Conservation (phyloP, 2,329 filamentous ascomycete genomes). For the Dothideomycetidae sp. region DNA sequence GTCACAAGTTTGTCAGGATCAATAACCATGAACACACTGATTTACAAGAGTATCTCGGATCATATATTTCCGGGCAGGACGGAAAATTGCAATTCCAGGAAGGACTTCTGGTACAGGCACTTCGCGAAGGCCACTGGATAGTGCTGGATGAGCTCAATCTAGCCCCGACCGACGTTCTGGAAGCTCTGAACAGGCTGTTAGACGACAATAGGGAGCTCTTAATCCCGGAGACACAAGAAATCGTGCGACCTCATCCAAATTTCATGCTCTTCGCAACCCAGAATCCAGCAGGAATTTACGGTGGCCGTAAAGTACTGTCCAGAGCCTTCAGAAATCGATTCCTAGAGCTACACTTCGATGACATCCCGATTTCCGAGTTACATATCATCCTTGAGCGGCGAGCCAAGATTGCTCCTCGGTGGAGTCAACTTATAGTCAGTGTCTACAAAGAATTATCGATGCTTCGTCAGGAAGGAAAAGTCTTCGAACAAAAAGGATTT, state of each 20-base stretch:
- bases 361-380: constrained; percentile 89
- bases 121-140: constrained; percentile 92
- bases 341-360: constrained; percentile 91
- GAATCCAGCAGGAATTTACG: constrained; percentile 90
- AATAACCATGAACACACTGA: constrained; percentile 99
- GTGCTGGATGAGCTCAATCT: constrained; percentile 95
- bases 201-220: constrained; percentile 94
- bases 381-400: constrained; percentile 82
- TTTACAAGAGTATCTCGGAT: constrained; percentile 91
- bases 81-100: constrained; percentile 86
- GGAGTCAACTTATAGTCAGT: constrained; percentile 78
- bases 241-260: constrained; percentile 79
- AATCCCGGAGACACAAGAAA: constrained; percentile 90
- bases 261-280: constrained; percentile 98
- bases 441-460: constrained; percentile 89
- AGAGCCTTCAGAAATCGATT: constrained; percentile 95
- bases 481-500: constrained; percentile 97
- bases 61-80: constrained; percentile 74
- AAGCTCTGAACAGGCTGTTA: constrained; percentile 85
- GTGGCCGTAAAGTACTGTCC: constrained; percentile 83
- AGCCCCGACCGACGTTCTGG: constrained; percentile 89
- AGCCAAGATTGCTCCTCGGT: constrained; percentile 78
- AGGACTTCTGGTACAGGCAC: constrained; percentile 79
- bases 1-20: constrained; percentile 94
- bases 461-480: constrained; percentile 71